phyloP scores from a whole-genome alignment of 2,329 filamentous ascomycete species.

The Fusarium verticillioides region DNA sequence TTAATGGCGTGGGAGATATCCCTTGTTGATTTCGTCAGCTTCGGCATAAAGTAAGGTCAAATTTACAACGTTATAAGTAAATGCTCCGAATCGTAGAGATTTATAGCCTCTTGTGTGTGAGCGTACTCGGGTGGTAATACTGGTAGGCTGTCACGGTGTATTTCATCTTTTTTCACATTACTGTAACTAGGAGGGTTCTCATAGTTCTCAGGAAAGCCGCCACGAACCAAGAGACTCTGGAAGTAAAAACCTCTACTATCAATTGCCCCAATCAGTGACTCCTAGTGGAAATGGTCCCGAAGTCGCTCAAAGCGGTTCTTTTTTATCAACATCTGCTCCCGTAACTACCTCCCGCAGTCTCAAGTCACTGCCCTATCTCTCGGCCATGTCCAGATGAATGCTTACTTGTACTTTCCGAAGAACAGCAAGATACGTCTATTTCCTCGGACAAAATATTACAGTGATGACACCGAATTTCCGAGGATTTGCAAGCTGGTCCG shows the following conservation, averaged over 20 bases:
- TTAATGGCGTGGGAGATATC: neutral
- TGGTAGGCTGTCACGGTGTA: neutral
- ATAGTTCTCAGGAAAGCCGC: neutral
- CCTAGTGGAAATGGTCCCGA: neutral
- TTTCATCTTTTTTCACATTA: neutral
- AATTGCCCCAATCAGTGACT: neutral
- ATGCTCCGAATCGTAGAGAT: neutral
- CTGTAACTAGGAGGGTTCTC: neutral
- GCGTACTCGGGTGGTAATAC: too few relatives aligned
- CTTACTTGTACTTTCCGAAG: conserved; percentile 55
- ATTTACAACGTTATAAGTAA: neutral
- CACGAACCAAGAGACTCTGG: neutral
- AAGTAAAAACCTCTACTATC: neutral
- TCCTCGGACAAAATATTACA: conserved; percentile 47
- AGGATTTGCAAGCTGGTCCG: conserved; percentile 22
- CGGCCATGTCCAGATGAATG: neutral
- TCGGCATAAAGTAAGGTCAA: neutral
- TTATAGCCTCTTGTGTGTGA: neutral
- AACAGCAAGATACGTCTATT: conserved; percentile 66
- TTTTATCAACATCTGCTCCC: neutral
- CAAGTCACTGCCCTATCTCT: neutral
- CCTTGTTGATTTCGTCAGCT: neutral
- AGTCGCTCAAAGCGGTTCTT: neutral
- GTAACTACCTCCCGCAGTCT: too few relatives aligned
- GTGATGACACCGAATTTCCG: conserved; percentile 16